Percentiles rank a stretch among this genome's conserved stretches.
Evolutionary conservation across 2,329 filamentous ascomycete genomes (phyloP).

Genomic region (Hypocrella siamensis): DNA sequence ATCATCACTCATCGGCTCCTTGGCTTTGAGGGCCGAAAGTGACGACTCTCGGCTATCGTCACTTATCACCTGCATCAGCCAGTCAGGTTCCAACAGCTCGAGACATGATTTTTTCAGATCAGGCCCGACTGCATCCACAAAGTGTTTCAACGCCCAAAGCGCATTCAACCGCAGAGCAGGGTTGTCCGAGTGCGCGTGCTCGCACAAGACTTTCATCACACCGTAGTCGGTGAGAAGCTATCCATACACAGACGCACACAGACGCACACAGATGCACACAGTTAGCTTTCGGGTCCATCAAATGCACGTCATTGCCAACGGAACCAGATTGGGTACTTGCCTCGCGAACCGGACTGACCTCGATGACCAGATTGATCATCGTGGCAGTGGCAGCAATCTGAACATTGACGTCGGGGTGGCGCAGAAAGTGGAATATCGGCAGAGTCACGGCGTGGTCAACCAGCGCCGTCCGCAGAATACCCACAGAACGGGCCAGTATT

Average conservation of each 20-base stretch:
- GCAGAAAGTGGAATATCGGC: conserved; percentile 62
- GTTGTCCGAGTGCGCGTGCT: conserved; percentile 69
- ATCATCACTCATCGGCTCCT: conserved; percentile 18
- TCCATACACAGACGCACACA: too few relatives aligned
- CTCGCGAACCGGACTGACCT: conserved; percentile 83
- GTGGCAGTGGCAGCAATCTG: conserved; percentile 75
- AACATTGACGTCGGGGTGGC: conserved; percentile 60
- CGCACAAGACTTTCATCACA: conserved; percentile 61
- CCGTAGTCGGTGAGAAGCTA: conserved; percentile 60
- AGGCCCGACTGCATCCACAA: conserved; percentile 57
- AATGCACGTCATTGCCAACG: too few relatives aligned
- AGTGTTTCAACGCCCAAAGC: conserved; percentile 86
- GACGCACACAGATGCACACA: too few relatives aligned
- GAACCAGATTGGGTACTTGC: too few relatives aligned
- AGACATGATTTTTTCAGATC: conserved; percentile 64
- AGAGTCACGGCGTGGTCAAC: conserved; percentile 72
- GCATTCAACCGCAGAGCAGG: conserved; percentile 70
- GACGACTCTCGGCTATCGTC: conserved; percentile 41
- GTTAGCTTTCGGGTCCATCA: too few relatives aligned
- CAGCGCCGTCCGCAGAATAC: conserved; percentile 67
- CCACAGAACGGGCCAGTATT: conserved; percentile 72
- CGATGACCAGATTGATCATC: conserved; percentile 71
- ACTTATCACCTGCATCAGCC: conserved; percentile 67
- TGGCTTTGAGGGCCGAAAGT: conserved; percentile 20
- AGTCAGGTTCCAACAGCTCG: conserved; percentile 60